phyloP scores from a whole-genome alignment of 441 rosid species.

The Brassica balearica region DNA sequence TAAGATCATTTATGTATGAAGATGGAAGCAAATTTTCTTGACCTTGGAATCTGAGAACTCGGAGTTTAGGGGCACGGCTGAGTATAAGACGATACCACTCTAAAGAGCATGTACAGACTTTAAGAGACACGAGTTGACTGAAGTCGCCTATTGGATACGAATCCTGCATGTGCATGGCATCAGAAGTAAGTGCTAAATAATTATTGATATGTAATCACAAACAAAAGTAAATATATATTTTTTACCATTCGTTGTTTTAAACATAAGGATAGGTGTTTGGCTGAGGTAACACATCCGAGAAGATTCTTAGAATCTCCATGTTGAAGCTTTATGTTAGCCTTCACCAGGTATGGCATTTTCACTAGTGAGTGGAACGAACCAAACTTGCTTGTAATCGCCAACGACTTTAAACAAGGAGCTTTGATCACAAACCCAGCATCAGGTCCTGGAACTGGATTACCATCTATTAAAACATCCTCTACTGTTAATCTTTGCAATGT shows the following conservation, averaged over 20 bases:
- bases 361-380: background rate
- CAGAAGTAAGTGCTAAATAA: background rate
- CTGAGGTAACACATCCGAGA: conserved; percentile 2
- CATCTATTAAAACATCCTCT: background rate
- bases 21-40: background rate
- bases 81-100: background rate
- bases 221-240: background rate
- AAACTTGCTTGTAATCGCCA: background rate
- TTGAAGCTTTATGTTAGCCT: background rate
- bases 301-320: background rate
- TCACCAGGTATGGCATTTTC: background rate
- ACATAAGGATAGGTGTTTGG: background rate
- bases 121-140: conserved; percentile 1
- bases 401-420: conserved; percentile 10
- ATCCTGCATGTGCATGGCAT: background rate
- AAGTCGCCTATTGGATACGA: background rate
- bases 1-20: background rate
- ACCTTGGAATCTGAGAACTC: conserved; percentile 6
- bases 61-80: background rate
- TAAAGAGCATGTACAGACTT: conserved; percentile 2
- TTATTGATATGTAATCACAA: background rate
- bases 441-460: background rate
- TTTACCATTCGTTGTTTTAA: background rate
- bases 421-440: background rate
- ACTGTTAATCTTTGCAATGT: background rate